Evolutionary conservation across 2,329 filamentous ascomycete genomes (phyloP), one percentile per base, ranked within the genome.

Genomic region (Orbilia quercus): DNA sequence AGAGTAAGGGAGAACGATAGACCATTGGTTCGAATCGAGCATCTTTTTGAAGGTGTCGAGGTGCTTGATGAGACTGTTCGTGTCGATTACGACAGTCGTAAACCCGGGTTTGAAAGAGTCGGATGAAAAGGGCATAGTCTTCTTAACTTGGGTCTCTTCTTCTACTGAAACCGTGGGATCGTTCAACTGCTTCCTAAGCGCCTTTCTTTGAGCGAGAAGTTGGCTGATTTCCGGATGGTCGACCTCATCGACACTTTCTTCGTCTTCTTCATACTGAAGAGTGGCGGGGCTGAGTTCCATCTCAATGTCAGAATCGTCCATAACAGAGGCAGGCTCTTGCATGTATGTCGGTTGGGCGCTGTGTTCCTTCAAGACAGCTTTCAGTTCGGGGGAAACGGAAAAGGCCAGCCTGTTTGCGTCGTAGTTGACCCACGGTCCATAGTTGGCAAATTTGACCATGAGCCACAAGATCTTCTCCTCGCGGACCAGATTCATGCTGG

Each of bases 391-490:
- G 14, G 77, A 75, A 0, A 84, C 82, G 0, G 79, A 77, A 59
- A 87, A 88, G 0, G 74, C 75, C 1, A 23, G 45, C 40, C 40
- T 69, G 65, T 48, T 60, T 14, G 47, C 34, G 31, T 47, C 25
- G 48, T 23, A 73, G 14, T 58, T 60, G 42, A 67, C 45, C 55
- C 63, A 69, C 31, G 45, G 48, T 16, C 70, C 77, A 64, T 65
- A 76, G 59, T 64, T 77, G 74, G 38, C 80, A 76, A 2, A 89
- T 82, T 79, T 81, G 48, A 83, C 81, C 0, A 84, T 87, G 0
- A 89, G 79, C 81, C 85, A 89, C 0, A 90, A 77, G 0, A 89
- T 84, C 0, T 89, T 82, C 58, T 87, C 85, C 34, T 83, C 84
- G 4, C 89, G 82, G n/a, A 85, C 81, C 14, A 84, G 83, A 0